These are phyloP conservation scores for Pythium volutum DNA, from an alignment of 352 stramenopile species.

Conservation along the genomic window DNA sequence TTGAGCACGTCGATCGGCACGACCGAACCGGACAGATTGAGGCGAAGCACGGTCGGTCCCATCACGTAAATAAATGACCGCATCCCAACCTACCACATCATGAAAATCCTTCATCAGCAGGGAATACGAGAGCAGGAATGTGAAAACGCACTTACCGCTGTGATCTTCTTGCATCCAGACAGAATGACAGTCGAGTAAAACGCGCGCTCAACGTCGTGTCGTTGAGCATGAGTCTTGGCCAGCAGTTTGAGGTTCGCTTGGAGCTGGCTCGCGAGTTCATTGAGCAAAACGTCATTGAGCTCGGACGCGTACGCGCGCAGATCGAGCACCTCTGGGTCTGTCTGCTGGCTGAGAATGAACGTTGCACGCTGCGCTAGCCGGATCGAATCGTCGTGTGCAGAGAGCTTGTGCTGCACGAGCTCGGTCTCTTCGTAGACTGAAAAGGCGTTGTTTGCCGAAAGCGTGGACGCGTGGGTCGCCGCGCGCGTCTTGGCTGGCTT, in stretches of 20 bases:
- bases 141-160: slow-evolving; percentile 25
- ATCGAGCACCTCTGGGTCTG: slow-evolving; percentile 59
- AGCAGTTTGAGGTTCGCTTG: slow-evolving; percentile 30
- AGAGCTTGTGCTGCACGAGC: slow-evolving; percentile 31
- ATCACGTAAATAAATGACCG: slow-evolving; percentile 65
- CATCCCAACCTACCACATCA: slow-evolving; percentile 49
- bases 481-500: not conserved
- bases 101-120: not conserved
- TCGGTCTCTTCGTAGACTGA: slow-evolving; percentile 32
- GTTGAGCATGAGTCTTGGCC: slow-evolving; percentile 15
- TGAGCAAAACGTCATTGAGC: slow-evolving; percentile 54
- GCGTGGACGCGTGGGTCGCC: not conserved
- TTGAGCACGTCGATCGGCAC: slow-evolving; percentile 59
- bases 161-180: slow-evolving; percentile 55
- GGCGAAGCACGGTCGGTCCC: slow-evolving; percentile 36
- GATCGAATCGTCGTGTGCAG: slow-evolving; percentile 35
- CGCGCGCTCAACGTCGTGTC: slow-evolving; percentile 11
- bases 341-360: slow-evolving; percentile 38
- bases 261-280: slow-evolving; percentile 58
- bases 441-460: slow-evolving; percentile 36
- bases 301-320: slow-evolving; percentile 39
- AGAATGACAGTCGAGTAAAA: slow-evolving; percentile 53
- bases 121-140: not conserved
- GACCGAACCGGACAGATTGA: slow-evolving; percentile 50
- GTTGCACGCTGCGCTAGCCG: slow-evolving; percentile 44